Evolutionary conservation across 1,284 basidiomycete species (phyloP).

Genomic region (Fomes fomentarius): DNA sequence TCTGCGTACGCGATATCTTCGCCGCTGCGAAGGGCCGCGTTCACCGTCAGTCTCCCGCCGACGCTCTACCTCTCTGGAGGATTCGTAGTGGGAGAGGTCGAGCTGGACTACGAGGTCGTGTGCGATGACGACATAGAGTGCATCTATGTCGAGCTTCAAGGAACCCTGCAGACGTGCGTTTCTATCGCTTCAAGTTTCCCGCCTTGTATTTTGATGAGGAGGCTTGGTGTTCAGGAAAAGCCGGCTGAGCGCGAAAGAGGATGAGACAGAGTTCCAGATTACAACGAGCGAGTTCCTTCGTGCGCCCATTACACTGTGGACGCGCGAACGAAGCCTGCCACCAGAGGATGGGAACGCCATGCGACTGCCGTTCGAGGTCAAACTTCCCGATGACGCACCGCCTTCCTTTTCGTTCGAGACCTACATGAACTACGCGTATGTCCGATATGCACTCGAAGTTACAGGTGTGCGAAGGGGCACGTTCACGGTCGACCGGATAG

Average conservation of each 20-base stretch:
- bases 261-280: constrained; percentile 7
- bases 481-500: constrained; percentile 13
- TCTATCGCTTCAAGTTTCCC: not conserved
- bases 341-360: constrained; percentile 6
- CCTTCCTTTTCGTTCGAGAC: constrained; percentile 19
- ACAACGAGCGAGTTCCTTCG: constrained; percentile 14
- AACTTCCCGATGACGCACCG: constrained; percentile 10
- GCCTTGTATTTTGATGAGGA: too few species aligned
- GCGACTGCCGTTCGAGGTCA: constrained; percentile 15
- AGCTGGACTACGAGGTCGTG: constrained; percentile 11
- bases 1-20: too few species aligned
- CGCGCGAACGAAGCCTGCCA: not conserved
- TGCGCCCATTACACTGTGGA: constrained; percentile 8
- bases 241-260: not conserved
- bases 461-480: constrained; percentile 11
- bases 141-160: constrained; percentile 12
- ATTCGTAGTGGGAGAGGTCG: constrained; percentile 13
- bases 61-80: constrained; percentile 14
- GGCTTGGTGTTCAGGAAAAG: constrained; percentile 7
- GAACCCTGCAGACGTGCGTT: constrained; percentile 14
- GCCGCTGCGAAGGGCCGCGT: constrained; percentile 9
- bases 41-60: constrained; percentile 15
- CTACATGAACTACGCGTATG: constrained; percentile 17
- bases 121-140: constrained; percentile 18
- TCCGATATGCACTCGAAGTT: constrained; percentile 16